Evolutionary conservation across 2,329 filamentous ascomycete species (phyloP), one percentile per base, ranked within the genome.

Genomic region (Arthrobotrys iridis): DNA sequence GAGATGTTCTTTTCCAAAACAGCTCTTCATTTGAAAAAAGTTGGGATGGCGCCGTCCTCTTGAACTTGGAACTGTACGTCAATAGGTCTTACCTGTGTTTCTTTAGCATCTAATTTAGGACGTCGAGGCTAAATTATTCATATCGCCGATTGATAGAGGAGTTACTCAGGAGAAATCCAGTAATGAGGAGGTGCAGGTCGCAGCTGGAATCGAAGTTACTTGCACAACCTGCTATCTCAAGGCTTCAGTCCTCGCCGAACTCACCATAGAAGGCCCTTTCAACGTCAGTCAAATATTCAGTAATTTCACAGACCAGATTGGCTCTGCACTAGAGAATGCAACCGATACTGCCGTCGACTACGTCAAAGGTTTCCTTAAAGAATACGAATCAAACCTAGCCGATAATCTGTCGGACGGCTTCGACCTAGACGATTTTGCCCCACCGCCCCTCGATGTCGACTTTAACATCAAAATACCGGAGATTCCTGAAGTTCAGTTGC

Each of bases 171-270:
- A 79, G 0, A 28, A 8, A 28, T 28, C 15, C 7, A 8, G 4
- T 22, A 18, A 7, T 8, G 40, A n/a, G 18, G 4, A n/a, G 40
- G 28, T 40, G 15, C 28, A 63, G 2, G 43, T 79, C 6, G 43
- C 50, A 10, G 77, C 72, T 18, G 77, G 80, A 2, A 77, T 86
- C n/a, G 81, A 85, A 55, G 82, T 86, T 33, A 81, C 81, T 8
- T 87, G 85, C 78, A 82, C 80, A 2, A 84, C 80, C 3, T 87
- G 86, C 77, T 87, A 87, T 78, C 79, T 87, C 64, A 85, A 84
- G 66, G 85, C 85, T 45, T 79, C 77, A 3, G 85, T 84, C 8
- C 83, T 79, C 7, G 84, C 83, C 1, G 79, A 83, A 18, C 80
- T 87, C 22, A 83, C 80, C 0, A 81, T 86, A 6, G 80, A 82